Evolutionary conservation across 139 green algal genomes (phyloP).

Genomic region (Closterium sp.): DNA sequence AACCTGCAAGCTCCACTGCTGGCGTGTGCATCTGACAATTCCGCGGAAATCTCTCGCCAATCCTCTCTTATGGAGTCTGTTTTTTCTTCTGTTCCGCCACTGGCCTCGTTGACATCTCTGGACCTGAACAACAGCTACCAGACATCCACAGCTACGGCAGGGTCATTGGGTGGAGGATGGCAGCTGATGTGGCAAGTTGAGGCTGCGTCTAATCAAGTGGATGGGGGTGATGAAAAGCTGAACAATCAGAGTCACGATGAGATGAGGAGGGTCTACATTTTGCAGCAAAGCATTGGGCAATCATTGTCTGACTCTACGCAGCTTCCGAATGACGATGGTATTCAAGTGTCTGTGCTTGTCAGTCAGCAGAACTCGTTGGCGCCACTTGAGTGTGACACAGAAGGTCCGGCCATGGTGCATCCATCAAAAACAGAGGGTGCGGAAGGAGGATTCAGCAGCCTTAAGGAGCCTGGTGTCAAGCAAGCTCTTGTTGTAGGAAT

Average conservation of each 20-base stretch:
- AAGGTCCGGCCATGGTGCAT: conserved; percentile 34
- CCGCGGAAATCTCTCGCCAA: background rate
- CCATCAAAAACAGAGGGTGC: conserved; percentile 1
- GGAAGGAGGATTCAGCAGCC: background rate
- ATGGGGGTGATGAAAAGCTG: background rate
- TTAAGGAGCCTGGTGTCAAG: conserved; percentile 31
- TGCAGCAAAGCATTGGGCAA: conserved; percentile 2
- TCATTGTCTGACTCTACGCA: conserved; percentile 3
- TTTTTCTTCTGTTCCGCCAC: background rate
- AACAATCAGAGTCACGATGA: background rate
- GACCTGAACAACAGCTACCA: background rate
- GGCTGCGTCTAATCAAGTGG: background rate
- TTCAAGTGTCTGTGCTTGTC: conserved; percentile 21
- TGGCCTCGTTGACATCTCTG: background rate
- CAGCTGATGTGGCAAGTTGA: conserved; percentile 28
- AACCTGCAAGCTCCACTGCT: background rate
- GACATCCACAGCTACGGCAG: background rate
- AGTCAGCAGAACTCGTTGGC: conserved; percentile 1
- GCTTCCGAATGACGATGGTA: conserved; percentile 4
- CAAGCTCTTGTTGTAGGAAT: conserved; percentile 35
- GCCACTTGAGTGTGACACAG: background rate
- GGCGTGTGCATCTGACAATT: background rate
- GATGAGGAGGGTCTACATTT: conserved; percentile 20
- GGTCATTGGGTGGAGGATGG: conserved; percentile 8
- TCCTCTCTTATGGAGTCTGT: background rate